Evolutionary conservation across 257 asterid species (phyloP).

Genomic region (Solanum chilense): DNA sequence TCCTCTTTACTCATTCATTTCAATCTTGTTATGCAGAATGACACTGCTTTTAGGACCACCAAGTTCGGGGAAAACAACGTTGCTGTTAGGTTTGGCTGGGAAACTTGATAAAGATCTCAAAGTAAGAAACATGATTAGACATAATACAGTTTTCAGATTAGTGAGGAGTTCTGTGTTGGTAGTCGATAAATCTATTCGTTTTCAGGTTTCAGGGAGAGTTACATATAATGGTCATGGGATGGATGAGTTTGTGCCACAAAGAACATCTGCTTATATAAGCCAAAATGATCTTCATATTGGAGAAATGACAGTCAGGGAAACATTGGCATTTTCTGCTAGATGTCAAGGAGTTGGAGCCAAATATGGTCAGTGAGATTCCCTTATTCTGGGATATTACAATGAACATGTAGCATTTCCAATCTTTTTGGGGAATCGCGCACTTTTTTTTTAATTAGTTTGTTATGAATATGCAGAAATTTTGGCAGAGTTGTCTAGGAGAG

Average conservation of each 20-base stretch:
- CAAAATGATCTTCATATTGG: constrained; percentile 84
- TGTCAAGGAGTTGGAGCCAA: constrained; percentile 90
- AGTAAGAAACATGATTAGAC: constrained; percentile 20
- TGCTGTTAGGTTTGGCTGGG: constrained; percentile 84
- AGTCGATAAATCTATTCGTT: not conserved
- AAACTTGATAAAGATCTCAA: constrained; percentile 57
- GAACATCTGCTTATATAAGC: constrained; percentile 83
- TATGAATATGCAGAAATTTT: constrained; percentile 41
- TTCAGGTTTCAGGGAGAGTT: constrained; percentile 59
- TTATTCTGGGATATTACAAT: not conserved
- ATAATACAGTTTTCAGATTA: not conserved
- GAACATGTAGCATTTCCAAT: not conserved
- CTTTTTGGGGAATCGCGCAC: not conserved
- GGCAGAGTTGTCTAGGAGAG: constrained; percentile 78
- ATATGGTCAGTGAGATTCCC: constrained; percentile 33
- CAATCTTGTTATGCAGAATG: constrained; percentile 38
- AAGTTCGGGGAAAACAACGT: constrained; percentile 79
- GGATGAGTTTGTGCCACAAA: constrained; percentile 73
- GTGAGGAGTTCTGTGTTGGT: not conserved
- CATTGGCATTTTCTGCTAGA: constrained; percentile 85
- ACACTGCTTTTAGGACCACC: constrained; percentile 88
- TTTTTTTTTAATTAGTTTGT: not conserved
- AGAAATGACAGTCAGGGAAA: constrained; percentile 86
- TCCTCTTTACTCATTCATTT: not conserved
- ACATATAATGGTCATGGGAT: constrained; percentile 73